These are phyloP conservation scores for Fusarium neocosmosporiellum DNA, from an alignment of 2,329 filamentous ascomycete genomes.

Conservation along the genomic window DNA sequence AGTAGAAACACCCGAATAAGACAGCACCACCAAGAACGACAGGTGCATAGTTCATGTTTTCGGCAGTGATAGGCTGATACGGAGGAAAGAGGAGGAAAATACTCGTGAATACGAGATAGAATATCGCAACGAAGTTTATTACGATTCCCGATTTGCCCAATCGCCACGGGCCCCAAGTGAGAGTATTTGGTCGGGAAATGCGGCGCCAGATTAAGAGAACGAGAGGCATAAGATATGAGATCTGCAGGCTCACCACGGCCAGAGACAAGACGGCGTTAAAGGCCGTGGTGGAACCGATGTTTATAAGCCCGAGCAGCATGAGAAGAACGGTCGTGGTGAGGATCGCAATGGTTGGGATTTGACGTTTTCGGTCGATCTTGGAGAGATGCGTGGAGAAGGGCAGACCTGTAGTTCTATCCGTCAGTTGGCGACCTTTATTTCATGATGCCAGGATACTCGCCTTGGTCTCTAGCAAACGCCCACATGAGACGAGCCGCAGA, in stretches of 20 bases:
- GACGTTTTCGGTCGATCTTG: neutral
- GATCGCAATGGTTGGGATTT: constrained; percentile 1
- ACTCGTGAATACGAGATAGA: neutral
- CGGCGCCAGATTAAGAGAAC: neutral
- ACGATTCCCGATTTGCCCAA: neutral
- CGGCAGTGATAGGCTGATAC: neutral
- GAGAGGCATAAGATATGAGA: constrained; percentile 6
- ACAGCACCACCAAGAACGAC: neutral
- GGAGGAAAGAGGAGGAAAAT: constrained; percentile 7
- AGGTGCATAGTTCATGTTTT: constrained; percentile 15
- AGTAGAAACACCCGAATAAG: neutral
- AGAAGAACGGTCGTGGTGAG: neutral
- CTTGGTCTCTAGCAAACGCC: constrained; percentile 35
- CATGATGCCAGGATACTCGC: neutral
- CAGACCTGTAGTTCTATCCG: neutral
- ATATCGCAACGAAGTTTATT: neutral
- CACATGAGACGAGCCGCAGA: constrained; percentile 33
- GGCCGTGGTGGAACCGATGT: constrained; percentile 14
- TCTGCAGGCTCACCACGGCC: constrained; percentile 1
- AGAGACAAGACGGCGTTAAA: constrained; percentile 15
- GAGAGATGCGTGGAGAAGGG: constrained; percentile 2
- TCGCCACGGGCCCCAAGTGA: neutral
- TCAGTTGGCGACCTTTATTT: neutral
- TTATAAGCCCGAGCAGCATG: constrained; percentile 5
- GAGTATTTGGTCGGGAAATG: neutral